A percentile compares a stretch with the other conserved stretches of the same genome.
phyloP scores from a whole-genome alignment of 2,329 filamentous ascomycete species.

The Pochonia chlamydosporia region DNA sequence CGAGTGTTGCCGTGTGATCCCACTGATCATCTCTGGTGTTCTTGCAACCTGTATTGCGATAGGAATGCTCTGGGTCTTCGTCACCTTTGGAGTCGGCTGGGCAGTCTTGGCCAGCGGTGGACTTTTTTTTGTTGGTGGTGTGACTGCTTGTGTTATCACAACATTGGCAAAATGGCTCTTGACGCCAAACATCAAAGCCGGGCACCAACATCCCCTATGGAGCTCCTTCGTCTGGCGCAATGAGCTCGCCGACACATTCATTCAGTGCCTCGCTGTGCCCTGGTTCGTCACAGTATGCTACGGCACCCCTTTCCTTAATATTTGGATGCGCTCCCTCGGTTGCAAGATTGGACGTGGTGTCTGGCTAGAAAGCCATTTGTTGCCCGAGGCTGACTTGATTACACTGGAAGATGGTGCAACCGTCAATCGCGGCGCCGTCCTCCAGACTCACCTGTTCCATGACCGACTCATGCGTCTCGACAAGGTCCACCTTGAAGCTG shows the following conservation, averaged over 20 bases:
- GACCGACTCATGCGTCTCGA: slow-evolving; percentile 17
- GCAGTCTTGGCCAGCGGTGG: slow-evolving; percentile 10
- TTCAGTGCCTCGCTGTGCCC: slow-evolving; percentile 31
- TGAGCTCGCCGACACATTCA: slow-evolving; percentile 54
- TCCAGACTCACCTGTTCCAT: slow-evolving; percentile 17
- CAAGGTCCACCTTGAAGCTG: slow-evolving; percentile 11
- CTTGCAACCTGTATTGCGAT: slow-evolving; percentile 5
- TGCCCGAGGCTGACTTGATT: slow-evolving; percentile 15
- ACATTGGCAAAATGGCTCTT: slow-evolving; percentile 14
- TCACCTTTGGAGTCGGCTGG: slow-evolving; percentile 9
- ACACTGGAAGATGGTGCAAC: slow-evolving; percentile 13
- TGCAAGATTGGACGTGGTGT: slow-evolving; percentile 16
- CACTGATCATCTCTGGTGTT: slow-evolving; percentile 10
- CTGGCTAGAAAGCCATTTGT: slow-evolving; percentile 16
- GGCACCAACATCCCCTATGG: slow-evolving; percentile 16
- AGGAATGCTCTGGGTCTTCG: slow-evolving; percentile 8
- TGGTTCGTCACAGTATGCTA: slow-evolving; percentile 11
- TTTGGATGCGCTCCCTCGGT: slow-evolving; percentile 14
- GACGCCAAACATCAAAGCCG: slow-evolving; percentile 11
- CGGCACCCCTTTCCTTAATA: slow-evolving; percentile 13
- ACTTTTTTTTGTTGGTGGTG: slow-evolving; percentile 5
- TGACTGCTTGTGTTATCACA: slow-evolving; percentile 8
- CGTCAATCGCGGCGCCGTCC: slow-evolving; percentile 14
- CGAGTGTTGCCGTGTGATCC: slow-evolving; percentile 12
- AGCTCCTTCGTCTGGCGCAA: slow-evolving; percentile 19